These are phyloP conservation scores for Fusarium burgessii DNA, from an alignment of 2,329 filamentous ascomycete genomes.

Conservation along the genomic window DNA sequence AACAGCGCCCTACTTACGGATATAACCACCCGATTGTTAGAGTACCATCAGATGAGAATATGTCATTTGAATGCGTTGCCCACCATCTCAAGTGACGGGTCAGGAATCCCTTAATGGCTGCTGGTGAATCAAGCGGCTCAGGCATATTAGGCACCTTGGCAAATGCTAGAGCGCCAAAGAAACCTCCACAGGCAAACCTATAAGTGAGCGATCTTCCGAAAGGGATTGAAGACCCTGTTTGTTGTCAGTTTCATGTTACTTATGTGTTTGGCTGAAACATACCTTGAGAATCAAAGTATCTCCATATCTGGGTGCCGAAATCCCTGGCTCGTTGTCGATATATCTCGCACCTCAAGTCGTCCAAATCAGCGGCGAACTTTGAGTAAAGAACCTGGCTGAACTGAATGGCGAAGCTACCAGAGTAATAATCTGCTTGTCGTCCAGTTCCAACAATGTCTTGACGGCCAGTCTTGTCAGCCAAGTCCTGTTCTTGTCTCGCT, in stretches of 20 bases:
- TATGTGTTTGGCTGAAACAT: neutral
- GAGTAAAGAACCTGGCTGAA: slow-evolving; percentile 62
- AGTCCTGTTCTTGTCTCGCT: slow-evolving; percentile 16
- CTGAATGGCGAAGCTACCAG: slow-evolving; percentile 66
- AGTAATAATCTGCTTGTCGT: slow-evolving; percentile 64
- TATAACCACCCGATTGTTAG: slow-evolving; percentile 59
- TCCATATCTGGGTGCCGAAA: slow-evolving; percentile 59
- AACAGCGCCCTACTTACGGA: slow-evolving; percentile 32
- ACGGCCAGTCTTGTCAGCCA: slow-evolving; percentile 28
- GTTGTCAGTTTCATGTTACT: neutral
- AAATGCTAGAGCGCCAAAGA: slow-evolving; percentile 60
- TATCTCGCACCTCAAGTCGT: slow-evolving; percentile 51
- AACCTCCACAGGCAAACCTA: slow-evolving; percentile 62
- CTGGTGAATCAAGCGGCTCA: slow-evolving; percentile 52
- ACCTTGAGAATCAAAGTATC: slow-evolving; percentile 62
- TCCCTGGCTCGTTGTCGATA: slow-evolving; percentile 56
- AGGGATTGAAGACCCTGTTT: slow-evolving; percentile 61
- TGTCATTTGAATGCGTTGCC: slow-evolving; percentile 54
- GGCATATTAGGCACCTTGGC: slow-evolving; percentile 55
- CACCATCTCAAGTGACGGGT: slow-evolving; percentile 65
- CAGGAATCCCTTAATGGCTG: slow-evolving; percentile 61
- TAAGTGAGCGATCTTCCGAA: slow-evolving; percentile 65
- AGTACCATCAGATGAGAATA: slow-evolving; percentile 63
- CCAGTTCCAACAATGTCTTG: slow-evolving; percentile 42
- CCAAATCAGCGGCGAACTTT: slow-evolving; percentile 57